phyloP scores from a whole-genome alignment of 2,329 filamentous ascomycete species.

The Aspergillus japonicus region DNA sequence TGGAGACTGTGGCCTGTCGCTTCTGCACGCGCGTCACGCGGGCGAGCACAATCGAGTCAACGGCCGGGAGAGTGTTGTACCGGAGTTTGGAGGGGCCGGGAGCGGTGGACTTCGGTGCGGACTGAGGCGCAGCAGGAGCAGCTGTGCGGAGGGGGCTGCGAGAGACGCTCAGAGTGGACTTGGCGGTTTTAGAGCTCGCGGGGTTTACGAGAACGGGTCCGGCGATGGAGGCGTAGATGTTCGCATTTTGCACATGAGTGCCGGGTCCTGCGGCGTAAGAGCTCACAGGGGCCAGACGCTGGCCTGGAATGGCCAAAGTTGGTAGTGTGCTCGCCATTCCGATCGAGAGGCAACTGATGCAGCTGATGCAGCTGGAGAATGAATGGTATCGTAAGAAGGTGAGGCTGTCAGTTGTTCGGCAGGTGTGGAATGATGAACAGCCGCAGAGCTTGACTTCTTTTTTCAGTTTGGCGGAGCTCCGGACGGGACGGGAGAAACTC shows the following conservation, averaged over 20 bases:
- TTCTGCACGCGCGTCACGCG: slow-evolving; percentile 82
- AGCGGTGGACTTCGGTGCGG: slow-evolving; percentile 14
- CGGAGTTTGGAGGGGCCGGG: slow-evolving; percentile 41
- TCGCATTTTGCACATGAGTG: slow-evolving; percentile 74
- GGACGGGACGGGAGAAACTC: slow-evolving; percentile 2
- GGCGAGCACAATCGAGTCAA: slow-evolving; percentile 77
- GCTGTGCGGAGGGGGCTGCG: slow-evolving; percentile 16
- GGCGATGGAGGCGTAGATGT: slow-evolving; percentile 78
- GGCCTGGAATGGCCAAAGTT: slow-evolving; percentile 73
- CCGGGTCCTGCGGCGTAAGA: slow-evolving; percentile 74
- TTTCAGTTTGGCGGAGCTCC: background rate
- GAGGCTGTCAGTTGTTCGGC: background rate
- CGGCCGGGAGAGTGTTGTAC: slow-evolving; percentile 75
- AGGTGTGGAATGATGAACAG: background rate
- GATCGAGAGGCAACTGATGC: background rate
- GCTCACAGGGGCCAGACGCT: slow-evolving; percentile 67
- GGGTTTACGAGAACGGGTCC: slow-evolving; percentile 64
- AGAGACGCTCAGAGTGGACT: slow-evolving; percentile 43
- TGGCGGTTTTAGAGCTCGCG: slow-evolving; percentile 29
- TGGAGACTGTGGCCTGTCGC: slow-evolving; percentile 80
- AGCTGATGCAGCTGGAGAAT: too few species aligned
- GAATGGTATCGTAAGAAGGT: background rate
- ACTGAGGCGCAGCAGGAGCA: background rate
- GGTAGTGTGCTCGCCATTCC: slow-evolving; percentile 36
- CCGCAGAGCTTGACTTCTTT: background rate